These are phyloP conservation scores for Starmerella tilneyi DNA, from an alignment of 805 yeast genomes.

Conservation along the genomic window DNA sequence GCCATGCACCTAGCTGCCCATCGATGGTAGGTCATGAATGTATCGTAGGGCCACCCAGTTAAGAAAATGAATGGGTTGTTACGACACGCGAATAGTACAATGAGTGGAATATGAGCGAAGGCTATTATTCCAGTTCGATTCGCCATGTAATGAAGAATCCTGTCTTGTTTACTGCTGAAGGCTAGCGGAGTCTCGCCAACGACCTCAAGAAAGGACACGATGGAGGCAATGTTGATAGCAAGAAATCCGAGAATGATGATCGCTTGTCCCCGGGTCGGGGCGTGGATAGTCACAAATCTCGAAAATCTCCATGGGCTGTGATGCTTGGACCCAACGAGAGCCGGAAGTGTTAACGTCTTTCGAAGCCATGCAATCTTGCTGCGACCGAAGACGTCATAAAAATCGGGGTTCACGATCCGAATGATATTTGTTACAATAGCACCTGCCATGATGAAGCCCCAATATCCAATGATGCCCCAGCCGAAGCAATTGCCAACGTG, in stretches of 20 bases:
- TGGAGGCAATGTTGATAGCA: slow-evolving; percentile 28
- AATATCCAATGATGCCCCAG: slow-evolving; percentile 27
- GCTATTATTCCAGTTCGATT: slow-evolving; percentile 43
- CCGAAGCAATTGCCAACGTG: slow-evolving; percentile 29
- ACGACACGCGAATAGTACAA: slow-evolving; percentile 53
- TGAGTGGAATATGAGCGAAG: slow-evolving; percentile 40
- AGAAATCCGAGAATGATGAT: slow-evolving; percentile 32
- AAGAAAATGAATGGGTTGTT: slow-evolving; percentile 55
- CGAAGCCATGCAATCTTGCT: slow-evolving; percentile 23
- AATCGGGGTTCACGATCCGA: slow-evolving; percentile 22
- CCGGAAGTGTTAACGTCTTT: slow-evolving; percentile 30
- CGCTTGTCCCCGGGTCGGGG: slow-evolving; percentile 39
- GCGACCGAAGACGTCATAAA: slow-evolving; percentile 30
- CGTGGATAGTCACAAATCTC: slow-evolving; percentile 16
- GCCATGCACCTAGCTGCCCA: slow-evolving; percentile 44
- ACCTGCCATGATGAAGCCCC: slow-evolving; percentile 26
- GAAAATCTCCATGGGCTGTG: slow-evolving; percentile 25
- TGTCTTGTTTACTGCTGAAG: slow-evolving; percentile 33
- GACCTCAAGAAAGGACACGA: slow-evolving; percentile 22
- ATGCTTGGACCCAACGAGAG: slow-evolving; percentile 28
- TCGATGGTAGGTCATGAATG: slow-evolving; percentile 51
- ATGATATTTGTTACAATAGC: slow-evolving; percentile 24
- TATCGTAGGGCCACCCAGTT: slow-evolving; percentile 53
- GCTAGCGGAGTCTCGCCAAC: slow-evolving; percentile 22
- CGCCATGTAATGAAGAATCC: slow-evolving; percentile 31